Conservation (phyloP, 805 yeast genomes). For the baker's yeast (Saccharomyces cerevisiae) region DNA sequence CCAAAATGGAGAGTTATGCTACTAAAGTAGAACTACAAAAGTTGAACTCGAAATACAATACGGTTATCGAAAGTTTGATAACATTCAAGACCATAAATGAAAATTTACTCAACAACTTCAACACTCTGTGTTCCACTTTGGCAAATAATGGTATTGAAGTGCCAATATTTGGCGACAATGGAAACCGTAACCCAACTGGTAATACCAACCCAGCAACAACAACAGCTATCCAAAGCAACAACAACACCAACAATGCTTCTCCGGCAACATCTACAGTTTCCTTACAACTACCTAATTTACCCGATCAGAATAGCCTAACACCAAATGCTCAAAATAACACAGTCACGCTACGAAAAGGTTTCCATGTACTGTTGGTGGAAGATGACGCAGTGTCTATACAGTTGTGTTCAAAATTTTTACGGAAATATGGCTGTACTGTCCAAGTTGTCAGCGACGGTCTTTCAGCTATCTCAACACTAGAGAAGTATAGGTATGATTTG, state of each 20-base stretch:
- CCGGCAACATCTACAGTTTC: slow-evolving; percentile 6
- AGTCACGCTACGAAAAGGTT: slow-evolving; percentile 33
- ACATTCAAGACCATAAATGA: slow-evolving; percentile 51
- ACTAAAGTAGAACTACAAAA: slow-evolving; percentile 32
- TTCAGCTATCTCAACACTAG: slow-evolving; percentile 72
- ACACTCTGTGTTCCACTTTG: slow-evolving; percentile 41
- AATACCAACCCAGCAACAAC: background rate
- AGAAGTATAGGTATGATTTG: slow-evolving; percentile 61
- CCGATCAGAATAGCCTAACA: slow-evolving; percentile 8
- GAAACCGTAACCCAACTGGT: slow-evolving; percentile 6
- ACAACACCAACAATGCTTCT: background rate
- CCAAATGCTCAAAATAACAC: slow-evolving; percentile 5
- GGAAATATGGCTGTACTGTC: slow-evolving; percentile 85
- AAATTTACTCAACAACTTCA: slow-evolving; percentile 45
- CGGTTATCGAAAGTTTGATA: slow-evolving; percentile 53
- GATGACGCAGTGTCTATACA: slow-evolving; percentile 79
- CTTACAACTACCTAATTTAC: slow-evolving; percentile 9
- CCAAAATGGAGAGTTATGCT: slow-evolving; percentile 19
- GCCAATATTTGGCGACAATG: slow-evolving; percentile 30
- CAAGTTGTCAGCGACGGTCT: slow-evolving; percentile 90
- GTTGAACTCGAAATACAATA: slow-evolving; percentile 51
- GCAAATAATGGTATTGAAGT: slow-evolving; percentile 54
- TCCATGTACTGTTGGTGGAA: slow-evolving; percentile 69
- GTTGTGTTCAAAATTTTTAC: slow-evolving; percentile 71
- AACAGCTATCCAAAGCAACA: background rate